These are phyloP conservation scores for Trifolium fragiferum DNA, from an alignment of 306 rosid genomes.

Conservation along the genomic window DNA sequence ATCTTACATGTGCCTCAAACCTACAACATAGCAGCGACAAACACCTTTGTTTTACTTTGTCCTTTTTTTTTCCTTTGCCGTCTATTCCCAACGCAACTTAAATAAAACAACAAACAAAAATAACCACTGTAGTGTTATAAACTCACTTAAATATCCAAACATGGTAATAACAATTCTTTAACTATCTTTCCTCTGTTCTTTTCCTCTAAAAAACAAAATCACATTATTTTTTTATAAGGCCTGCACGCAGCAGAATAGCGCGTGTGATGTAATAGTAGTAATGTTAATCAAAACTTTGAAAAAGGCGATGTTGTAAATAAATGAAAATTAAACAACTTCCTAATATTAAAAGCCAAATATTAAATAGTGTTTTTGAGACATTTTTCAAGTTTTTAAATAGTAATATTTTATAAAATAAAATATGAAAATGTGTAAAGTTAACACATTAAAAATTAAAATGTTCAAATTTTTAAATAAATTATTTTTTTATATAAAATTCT, in stretches of 20 bases:
- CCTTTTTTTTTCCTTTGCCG: conserved; percentile 14
- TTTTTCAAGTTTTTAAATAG: too few species aligned
- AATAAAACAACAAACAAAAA: not conserved
- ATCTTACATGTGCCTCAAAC: conserved; percentile 16
- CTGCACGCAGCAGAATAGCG: conserved; percentile 32
- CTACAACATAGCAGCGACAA: conserved; percentile 37
- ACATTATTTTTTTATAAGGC: not conserved
- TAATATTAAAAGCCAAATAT: too few species aligned
- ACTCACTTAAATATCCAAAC: not conserved
- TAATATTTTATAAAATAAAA: too few species aligned
- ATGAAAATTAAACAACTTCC: not conserved
- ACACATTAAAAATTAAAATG: too few species aligned
- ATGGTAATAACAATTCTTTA: not conserved
- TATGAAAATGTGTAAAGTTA: too few species aligned
- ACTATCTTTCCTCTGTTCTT: not conserved
- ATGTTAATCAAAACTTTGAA: conserved; percentile 22
- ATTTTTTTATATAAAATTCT: too few species aligned
- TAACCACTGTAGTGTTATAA: not conserved
- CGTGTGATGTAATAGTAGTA: too few species aligned
- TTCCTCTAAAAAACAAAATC: not conserved
- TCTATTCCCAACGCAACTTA: conserved; percentile 2
- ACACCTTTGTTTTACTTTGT: conserved; percentile 38
- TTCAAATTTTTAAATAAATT: too few species aligned
- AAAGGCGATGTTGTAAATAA: conserved; percentile 19
- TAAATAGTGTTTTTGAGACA: too few species aligned